Evolutionary conservation across 176 grass and related monocot species (phyloP), one percentile per base, ranked within the genome.

Genomic region (Neostapfia colusana): DNA sequence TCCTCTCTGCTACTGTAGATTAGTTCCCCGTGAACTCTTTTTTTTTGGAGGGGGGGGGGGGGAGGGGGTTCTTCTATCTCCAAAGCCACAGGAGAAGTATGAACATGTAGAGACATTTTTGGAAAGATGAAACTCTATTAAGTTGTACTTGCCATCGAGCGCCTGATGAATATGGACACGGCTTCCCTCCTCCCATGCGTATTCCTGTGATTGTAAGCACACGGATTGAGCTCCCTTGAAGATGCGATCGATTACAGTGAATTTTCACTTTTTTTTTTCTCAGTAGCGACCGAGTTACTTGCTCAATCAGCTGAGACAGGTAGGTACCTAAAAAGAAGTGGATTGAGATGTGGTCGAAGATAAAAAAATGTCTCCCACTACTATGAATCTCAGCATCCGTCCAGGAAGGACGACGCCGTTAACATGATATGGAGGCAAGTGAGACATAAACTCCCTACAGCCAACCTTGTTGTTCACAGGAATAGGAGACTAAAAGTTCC

Each of bases 151-250:
- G 69, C 46, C 20, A 36, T 16, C 1, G 18, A 21, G 18, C 26
- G 0, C 45, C 10, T 62, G 27, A 11, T 60, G 15, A 45, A 7
- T 3, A 6, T 39, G 24, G 15, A 57, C 93, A n/a, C n/a, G n/a
- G n/a, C n/a, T n/a, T n/a, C n/a, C n/a, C n/a, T n/a, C n/a, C n/a
- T n/a, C n/a, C n/a, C n/a, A n/a, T n/a, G n/a, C n/a, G 95, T 84
- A 55, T 98, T 48, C 95, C 95, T 63, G 87, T 98, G 21, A 98
- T 98, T 44, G 76, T 98, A 13, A 98, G 91, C 41, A 93, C 87
- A n/a, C n/a, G n/a, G n/a, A 94, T 98, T 56, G 95, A 98, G 87
- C 95, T 98, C 54, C 95, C 95, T 60, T 98, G 91, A 98, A 77
- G 89, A 94, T 55, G 87, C 90, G 73, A 88, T 94, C 34, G 91